Conservation (phyloP, 331 rosid species). For the Cydonia oblonga region DNA sequence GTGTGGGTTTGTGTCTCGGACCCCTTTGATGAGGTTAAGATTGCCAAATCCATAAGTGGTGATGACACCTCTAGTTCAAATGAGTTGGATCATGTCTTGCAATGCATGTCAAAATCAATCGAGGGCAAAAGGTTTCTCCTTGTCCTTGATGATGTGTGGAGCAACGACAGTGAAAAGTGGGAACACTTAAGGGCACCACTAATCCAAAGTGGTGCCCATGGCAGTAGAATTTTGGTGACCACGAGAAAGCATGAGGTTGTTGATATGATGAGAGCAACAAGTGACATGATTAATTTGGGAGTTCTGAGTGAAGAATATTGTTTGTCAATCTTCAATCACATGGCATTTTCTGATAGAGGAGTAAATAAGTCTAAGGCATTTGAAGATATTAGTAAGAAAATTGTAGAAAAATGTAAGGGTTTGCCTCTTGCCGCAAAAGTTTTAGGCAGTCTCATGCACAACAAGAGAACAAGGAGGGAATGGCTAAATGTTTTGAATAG, state of each 20-base stretch:
- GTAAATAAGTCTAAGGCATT: too few relatives aligned
- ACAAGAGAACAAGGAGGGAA: neutral
- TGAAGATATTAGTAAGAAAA: neutral
- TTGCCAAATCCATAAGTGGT: neutral
- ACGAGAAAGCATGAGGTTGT: too few relatives aligned
- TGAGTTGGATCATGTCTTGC: neutral
- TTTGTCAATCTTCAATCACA: neutral
- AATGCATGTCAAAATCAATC: neutral
- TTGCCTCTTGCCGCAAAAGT: neutral
- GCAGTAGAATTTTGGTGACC: neutral
- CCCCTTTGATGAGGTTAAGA: neutral
- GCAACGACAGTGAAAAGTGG: neutral
- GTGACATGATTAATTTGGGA: neutral
- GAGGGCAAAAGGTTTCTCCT: neutral
- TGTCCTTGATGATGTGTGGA: neutral
- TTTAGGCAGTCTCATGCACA: neutral
- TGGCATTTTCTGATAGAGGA: rapidly evolving
- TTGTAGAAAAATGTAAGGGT: neutral
- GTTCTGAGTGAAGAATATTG: neutral
- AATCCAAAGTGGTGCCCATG: neutral
- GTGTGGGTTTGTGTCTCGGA: neutral
- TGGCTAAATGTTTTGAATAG: neutral
- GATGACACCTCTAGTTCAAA: neutral
- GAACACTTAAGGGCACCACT: neutral
- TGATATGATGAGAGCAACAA: neutral